Evolutionary conservation across 148 eudicot genomes (phyloP).

Genomic region (Rhododendron simsii): DNA sequence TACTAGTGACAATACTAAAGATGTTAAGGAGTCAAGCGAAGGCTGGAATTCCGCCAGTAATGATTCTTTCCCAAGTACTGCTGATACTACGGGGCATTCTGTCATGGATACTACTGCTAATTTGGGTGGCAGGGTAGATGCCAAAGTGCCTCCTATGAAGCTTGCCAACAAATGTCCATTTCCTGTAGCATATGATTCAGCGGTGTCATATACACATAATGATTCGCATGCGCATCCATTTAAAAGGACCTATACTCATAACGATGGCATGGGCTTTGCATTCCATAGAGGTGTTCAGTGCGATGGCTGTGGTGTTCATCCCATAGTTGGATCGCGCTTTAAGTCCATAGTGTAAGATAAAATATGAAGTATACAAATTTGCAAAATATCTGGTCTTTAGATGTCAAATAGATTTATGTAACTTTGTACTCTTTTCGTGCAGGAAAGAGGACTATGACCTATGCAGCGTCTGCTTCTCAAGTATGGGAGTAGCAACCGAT

Average conservation of each 20-base stretch:
- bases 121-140: not conserved
- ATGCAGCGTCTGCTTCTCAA: slow-evolving; percentile 59
- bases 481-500: slow-evolving; percentile 48
- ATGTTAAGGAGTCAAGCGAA: not conserved
- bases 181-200: slow-evolving; percentile 16
- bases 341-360: slow-evolving; percentile 79
- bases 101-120: not conserved
- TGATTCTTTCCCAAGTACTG: slow-evolving; percentile 1
- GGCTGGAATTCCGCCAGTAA: not conserved
- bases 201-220: slow-evolving; percentile 2
- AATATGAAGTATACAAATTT: not conserved
- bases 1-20: not conserved
- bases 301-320: slow-evolving; percentile 77
- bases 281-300: slow-evolving; percentile 78
- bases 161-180: slow-evolving; percentile 30
- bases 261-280: slow-evolving; percentile 25
- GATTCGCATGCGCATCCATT: slow-evolving; percentile 13
- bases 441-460: slow-evolving; percentile 71
- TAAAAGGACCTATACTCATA: slow-evolving; percentile 17
- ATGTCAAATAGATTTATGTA: not conserved
- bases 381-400: not conserved
- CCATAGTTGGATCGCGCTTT: slow-evolving; percentile 82
- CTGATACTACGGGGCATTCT: not conserved
- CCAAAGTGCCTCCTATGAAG: not conserved
- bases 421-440: slow-evolving; percentile 14